Evolutionary conservation across 176 grass and related monocot genomes (phyloP), one percentile per base, ranked within the genome.

Genomic region (Phoenix dactylifera): DNA sequence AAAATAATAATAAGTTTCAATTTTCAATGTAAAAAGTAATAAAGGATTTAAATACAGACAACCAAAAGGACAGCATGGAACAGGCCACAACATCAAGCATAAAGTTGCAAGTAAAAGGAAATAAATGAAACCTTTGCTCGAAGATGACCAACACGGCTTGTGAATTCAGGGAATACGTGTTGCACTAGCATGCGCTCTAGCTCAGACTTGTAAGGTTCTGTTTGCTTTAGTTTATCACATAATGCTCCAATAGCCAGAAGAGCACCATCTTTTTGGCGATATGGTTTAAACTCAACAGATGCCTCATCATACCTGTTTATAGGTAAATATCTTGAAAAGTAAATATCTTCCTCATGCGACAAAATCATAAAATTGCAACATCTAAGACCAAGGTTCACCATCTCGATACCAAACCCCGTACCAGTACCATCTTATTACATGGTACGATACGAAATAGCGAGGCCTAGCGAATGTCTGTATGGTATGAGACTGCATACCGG

Each of bases 221-320:
- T 85, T 74, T 95, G 89, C 57, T 95, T 95, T 57, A 95, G 71
- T 71, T 85, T 95, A 69, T 95, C 89, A 54, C 89, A 95, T 19
- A 95, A 79, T 77, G 89, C 74, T 59, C 89, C 89, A 77, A 95
- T 95, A 39, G 89, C 89, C 2, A 95, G 78, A 85, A 95, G 89
- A 24, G 89, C 89, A 18, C 89, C 89, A 82, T 95, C 89, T 85
- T 95, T 95, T 66, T 95, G 85, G 53, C 85, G 72, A 67, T 89
- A 95, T 63, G 85, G 82, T 63, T 82, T 89, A 50, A 74, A 54
- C 52, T 83, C 78, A 57, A 66, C 16, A 57, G 85, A 64, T 77
- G 82, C 64, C 62, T 86, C 85, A 29, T 85, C 75, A 59, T 95
- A 95, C 55, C 89, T 90, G 74, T 9, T 44, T 44, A 44, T 9